These are phyloP conservation scores for Tothia fuscella DNA, from an alignment of 2,329 filamentous ascomycete species.

Conservation along the genomic window DNA sequence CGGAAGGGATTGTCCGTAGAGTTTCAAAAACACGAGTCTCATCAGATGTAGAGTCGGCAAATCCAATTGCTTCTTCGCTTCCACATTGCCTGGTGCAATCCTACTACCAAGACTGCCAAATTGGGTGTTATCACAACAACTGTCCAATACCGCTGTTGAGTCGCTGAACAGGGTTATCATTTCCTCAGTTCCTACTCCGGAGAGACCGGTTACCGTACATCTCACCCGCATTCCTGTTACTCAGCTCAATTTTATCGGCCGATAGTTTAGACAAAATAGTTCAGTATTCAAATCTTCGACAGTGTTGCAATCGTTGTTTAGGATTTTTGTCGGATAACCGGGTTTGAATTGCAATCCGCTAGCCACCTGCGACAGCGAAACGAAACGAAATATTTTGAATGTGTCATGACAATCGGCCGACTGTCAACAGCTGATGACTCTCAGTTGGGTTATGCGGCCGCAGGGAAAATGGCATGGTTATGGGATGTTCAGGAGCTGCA, in stretches of 20 bases:
- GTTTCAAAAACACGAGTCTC: neutral
- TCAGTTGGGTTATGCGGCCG: too few species aligned
- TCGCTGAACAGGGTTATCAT: conserved; percentile 30
- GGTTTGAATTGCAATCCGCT: too few species aligned
- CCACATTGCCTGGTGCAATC: neutral
- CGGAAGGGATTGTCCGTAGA: neutral
- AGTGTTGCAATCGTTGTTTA: too few species aligned
- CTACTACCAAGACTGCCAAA: conserved; percentile 1
- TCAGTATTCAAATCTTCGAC: too few species aligned
- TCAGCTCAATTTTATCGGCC: conserved; percentile 28
- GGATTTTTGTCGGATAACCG: too few species aligned
- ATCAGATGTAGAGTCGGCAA: neutral
- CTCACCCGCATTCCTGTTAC: conserved; percentile 33
- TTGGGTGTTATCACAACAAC: conserved; percentile 33
- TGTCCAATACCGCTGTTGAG: conserved; percentile 34
- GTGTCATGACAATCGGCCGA: too few species aligned
- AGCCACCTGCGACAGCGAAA: too few species aligned
- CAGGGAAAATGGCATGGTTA: too few species aligned
- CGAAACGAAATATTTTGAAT: too few species aligned
- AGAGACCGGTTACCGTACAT: conserved; percentile 25
- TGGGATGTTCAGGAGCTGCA: too few species aligned
- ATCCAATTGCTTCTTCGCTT: neutral
- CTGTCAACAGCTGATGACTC: too few species aligned
- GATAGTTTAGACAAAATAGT: too few species aligned
- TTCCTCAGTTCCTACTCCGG: conserved; percentile 17